Evolutionary conservation across 1,284 basidiomycete genomes (phyloP), one percentile per base, ranked within the genome.

Genomic region (Cutaneotrichosporon spelunceum): DNA sequence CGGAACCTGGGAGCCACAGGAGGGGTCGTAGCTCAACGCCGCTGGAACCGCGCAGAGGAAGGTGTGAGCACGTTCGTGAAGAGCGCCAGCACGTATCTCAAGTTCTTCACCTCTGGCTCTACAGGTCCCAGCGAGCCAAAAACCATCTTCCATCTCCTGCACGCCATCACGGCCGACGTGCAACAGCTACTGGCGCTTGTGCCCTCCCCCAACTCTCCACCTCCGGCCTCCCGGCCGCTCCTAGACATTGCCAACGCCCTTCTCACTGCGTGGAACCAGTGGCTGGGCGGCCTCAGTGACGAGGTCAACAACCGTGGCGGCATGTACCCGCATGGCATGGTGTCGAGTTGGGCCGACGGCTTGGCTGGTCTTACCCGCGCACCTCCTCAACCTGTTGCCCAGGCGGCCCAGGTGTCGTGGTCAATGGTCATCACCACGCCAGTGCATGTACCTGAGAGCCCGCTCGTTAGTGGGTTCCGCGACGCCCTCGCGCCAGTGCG

Each of bases 291-390:
- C 19, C 57, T 78, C 8, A 68, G 67, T 0, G 60, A 67, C 10
- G 72, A 75, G 47, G 74, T 77, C 53, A 78, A 78, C 65, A 63
- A 68, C 33, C 66, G 66, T 14, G 74, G 74, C 4, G 75, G 72
- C 10, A 78, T 78, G 75, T 76, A 68, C 57, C 71, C 74, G 0
- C 68, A 70, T 27, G 65, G 68, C 3, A 62, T 63, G 19, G 75
- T 76, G 9, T 49, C 63, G 13, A 56, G 53, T 2, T 78, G 76
- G 76, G 67, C 65, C 14, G 67, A 71, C 21, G 65, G 67, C 13
- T 54, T 77, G 11, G 72, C 72, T 14, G 36, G 63, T 16, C 55
- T 77, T 11, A 53, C 53, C 6, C 56, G 54, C 26, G 59, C 44
- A 5, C 48, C 64, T 1, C 34, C 47, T 0, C 27, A 11, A 19